A percentile compares a stretch with the other conserved stretches of the same genome.
These are phyloP conservation scores for Angophora floribunda DNA, from an alignment of 345 rosid species.

Conservation along the genomic window DNA sequence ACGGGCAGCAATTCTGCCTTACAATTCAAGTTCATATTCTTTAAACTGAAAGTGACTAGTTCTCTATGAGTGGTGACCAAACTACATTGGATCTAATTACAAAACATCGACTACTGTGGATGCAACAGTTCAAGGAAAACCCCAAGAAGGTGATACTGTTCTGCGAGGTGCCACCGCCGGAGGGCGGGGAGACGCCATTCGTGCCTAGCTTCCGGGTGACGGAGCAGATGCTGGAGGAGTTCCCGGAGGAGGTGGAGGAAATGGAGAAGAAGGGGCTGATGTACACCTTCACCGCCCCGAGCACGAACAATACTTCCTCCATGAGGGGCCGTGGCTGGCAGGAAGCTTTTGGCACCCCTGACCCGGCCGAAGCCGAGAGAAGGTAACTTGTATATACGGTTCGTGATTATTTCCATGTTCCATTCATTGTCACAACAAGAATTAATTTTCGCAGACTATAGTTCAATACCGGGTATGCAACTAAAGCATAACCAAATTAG, in stretches of 20 bases:
- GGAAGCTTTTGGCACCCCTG: constrained; percentile 51
- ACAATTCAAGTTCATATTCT: neutral
- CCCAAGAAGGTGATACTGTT: constrained; percentile 42
- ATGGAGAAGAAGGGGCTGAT: constrained; percentile 45
- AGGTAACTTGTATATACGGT: constrained; percentile 9
- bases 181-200: constrained; percentile 65
- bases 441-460: neutral
- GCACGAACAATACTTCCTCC: constrained; percentile 30
- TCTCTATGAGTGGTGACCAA: neutral
- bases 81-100: neutral
- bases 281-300: constrained; percentile 37
- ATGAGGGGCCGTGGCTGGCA: constrained; percentile 76
- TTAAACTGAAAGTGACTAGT: neutral
- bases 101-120: neutral
- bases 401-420: neutral
- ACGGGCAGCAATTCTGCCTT: neutral
- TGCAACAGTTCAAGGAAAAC: constrained; percentile 32
- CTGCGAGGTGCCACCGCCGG: constrained; percentile 63
- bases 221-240: constrained; percentile 46
- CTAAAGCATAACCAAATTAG: neutral
- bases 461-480: neutral
- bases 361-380: constrained; percentile 34
- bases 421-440: neutral
- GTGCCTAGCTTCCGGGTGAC: constrained; percentile 68
- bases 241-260: constrained; percentile 51